Conservation (phyloP, 345 rosid genomes). For the Balakata baccata region DNA sequence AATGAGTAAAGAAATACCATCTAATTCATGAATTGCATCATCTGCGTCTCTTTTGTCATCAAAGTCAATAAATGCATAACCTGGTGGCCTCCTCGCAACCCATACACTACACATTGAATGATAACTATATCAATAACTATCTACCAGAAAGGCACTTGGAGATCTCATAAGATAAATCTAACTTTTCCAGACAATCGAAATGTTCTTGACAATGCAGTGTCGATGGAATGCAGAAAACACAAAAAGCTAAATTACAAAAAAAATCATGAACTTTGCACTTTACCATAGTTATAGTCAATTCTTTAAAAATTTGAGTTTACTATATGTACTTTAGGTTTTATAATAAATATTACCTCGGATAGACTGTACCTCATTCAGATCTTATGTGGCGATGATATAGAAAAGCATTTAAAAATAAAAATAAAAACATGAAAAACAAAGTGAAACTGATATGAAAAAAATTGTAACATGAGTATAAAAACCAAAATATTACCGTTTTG, state of each 20-base stretch:
- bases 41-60: slow-evolving; percentile 79
- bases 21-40: slow-evolving; percentile 75
- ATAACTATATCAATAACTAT: neutral
- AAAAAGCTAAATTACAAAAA: neutral
- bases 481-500: no score
- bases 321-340: no score
- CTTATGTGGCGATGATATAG: no score
- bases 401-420: no score
- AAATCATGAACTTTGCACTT: no score
- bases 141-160: neutral
- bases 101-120: slow-evolving; percentile 55
- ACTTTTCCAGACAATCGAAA: neutral
- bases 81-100: slow-evolving; percentile 97
- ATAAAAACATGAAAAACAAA: no score
- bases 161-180: neutral
- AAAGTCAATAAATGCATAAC: slow-evolving; percentile 85
- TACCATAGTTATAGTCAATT: no score
- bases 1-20: slow-evolving; percentile 41
- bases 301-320: no score
- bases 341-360: no score
- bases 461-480: no score
- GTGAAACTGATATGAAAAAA: no score
- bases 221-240: neutral
- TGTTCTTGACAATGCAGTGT: neutral
- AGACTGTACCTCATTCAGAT: no score